Evolutionary conservation across 1,139 yeast species (phyloP).

Genomic region (Pichia sp.): DNA sequence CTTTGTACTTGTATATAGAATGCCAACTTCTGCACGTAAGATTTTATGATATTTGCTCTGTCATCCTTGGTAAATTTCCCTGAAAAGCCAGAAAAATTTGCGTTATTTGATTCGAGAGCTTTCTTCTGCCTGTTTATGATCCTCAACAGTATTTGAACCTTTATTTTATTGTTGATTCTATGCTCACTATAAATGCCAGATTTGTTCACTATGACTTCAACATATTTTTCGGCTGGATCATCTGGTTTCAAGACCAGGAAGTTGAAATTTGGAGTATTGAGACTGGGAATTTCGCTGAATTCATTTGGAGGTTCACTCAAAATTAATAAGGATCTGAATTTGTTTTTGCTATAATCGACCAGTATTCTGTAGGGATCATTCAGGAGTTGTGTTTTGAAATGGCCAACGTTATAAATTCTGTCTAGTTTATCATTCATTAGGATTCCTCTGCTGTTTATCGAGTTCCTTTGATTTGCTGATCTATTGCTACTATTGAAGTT

Average conservation of each 20-base stretch:
- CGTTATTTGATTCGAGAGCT: slow-evolving; percentile 7
- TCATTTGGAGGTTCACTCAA: slow-evolving; percentile 43
- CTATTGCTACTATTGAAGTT: background rate
- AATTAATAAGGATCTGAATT: slow-evolving; percentile 56
- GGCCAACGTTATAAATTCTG: slow-evolving; percentile 44
- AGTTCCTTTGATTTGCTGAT: background rate
- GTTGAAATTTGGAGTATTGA: slow-evolving; percentile 34
- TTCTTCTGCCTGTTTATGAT: slow-evolving; percentile 30
- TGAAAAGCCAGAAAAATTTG: background rate
- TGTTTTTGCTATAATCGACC: slow-evolving; percentile 60
- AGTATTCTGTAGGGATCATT: slow-evolving; percentile 58
- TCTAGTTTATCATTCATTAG: slow-evolving; percentile 43
- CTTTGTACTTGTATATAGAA: slow-evolving; percentile 60
- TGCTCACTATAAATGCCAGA: slow-evolving; percentile 56
- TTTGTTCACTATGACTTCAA: slow-evolving; percentile 35
- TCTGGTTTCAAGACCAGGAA: slow-evolving; percentile 44
- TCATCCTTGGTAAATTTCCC: slow-evolving; percentile 35
- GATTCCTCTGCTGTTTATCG: background rate
- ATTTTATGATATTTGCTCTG: slow-evolving; percentile 42
- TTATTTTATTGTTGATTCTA: slow-evolving; percentile 33
- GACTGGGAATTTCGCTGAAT: slow-evolving; percentile 30
- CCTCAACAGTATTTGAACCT: slow-evolving; percentile 35
- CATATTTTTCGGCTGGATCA: slow-evolving; percentile 41
- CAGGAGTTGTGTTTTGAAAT: slow-evolving; percentile 40
- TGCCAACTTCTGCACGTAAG: slow-evolving; percentile 48